Conservation (phyloP, 768 basidiomycete genomes). For the Xerocomus brunneocitrinus region DNA sequence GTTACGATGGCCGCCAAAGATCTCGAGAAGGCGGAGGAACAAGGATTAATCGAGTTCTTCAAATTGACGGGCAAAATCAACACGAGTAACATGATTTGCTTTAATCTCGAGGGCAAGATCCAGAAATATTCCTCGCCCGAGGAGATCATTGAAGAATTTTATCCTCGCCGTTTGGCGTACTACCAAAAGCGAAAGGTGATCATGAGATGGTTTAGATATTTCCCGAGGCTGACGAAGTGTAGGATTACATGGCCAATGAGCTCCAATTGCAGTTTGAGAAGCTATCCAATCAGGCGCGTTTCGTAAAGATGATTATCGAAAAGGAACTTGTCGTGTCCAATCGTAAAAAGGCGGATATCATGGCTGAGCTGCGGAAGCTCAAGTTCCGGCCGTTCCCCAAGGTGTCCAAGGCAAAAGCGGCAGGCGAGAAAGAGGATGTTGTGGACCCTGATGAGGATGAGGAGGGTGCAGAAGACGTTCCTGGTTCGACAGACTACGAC, state of each 20-base stretch:
- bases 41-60: slow-evolving; percentile 89
- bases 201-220: not conserved
- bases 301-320: slow-evolving; percentile 93
- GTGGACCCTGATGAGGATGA: slow-evolving; percentile 48
- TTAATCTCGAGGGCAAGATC: slow-evolving; percentile 94
- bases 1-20: slow-evolving; percentile 76
- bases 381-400: slow-evolving; percentile 94
- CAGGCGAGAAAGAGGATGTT: slow-evolving; percentile 59
- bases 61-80: slow-evolving; percentile 79
- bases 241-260: slow-evolving; percentile 85
- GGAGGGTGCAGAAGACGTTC: slow-evolving; percentile 36
- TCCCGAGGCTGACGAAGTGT: not conserved
- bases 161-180: slow-evolving; percentile 78
- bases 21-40: slow-evolving; percentile 81
- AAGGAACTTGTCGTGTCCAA: slow-evolving; percentile 78
- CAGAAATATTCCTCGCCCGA: slow-evolving; percentile 88
- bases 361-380: slow-evolving; percentile 73
- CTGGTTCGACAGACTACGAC: slow-evolving; percentile 69
- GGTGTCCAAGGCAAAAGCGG: slow-evolving; percentile 57
- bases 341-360: slow-evolving; percentile 84
- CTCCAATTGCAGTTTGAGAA: slow-evolving; percentile 78
- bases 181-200: slow-evolving; percentile 96
- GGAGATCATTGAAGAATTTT: slow-evolving; percentile 91
- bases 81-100: slow-evolving; percentile 98
- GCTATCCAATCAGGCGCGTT: slow-evolving; percentile 91